Conservation (phyloP, 768 basidiomycete species). For the Rhodotorula kratochvilovae region DNA sequence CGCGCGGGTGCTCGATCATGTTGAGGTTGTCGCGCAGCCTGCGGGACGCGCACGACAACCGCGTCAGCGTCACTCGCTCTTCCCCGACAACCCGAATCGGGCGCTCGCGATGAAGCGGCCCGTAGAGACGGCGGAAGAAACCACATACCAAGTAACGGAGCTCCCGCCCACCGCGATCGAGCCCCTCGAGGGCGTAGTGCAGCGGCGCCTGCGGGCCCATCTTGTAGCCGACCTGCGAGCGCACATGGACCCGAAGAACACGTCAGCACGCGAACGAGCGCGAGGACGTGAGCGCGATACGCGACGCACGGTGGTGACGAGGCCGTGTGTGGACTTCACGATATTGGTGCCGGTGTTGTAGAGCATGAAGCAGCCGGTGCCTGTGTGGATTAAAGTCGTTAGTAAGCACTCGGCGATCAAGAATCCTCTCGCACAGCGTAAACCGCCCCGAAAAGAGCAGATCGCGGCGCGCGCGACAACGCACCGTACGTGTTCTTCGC, state of each 20-base stretch:
- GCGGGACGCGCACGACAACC: background rate
- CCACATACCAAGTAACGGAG: slow-evolving; percentile 74
- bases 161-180: slow-evolving; percentile 92
- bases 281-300: background rate
- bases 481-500: slow-evolving; percentile 90
- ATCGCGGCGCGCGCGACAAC: background rate
- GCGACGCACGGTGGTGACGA: slow-evolving; percentile 72
- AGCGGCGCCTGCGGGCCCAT: slow-evolving; percentile 71
- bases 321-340: slow-evolving; percentile 75
- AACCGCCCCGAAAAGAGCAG: too few species aligned
- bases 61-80: too few species aligned
- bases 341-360: slow-evolving; percentile 89
- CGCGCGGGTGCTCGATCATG: slow-evolving; percentile 70
- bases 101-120: too few species aligned
- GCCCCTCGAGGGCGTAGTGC: slow-evolving; percentile 89
- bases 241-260: background rate
- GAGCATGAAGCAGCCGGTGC: slow-evolving; percentile 91
- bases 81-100: too few species aligned
- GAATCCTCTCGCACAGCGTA: too few species aligned
- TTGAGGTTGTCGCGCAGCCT: slow-evolving; percentile 81
- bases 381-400: slow-evolving; percentile 2
- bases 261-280: background rate
- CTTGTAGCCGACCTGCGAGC: slow-evolving; percentile 74
- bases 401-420: too few species aligned
- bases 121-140: slow-evolving; percentile 33